Percentiles rank a stretch among this genome's conserved stretches.
phyloP scores from a whole-genome alignment of 805 yeast genomes.

The Candida pini region DNA sequence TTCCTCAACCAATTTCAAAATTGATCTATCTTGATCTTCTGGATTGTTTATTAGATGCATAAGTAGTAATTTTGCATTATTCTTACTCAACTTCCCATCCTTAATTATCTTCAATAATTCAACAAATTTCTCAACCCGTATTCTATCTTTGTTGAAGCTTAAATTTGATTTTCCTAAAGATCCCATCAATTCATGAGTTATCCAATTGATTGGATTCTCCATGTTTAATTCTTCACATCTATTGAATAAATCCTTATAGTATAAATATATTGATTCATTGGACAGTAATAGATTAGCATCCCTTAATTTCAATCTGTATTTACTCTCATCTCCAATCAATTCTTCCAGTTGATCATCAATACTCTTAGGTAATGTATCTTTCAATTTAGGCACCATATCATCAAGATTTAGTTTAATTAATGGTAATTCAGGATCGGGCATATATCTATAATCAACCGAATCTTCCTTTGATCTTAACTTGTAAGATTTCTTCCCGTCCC shows the following conservation, averaged over 20 bases:
- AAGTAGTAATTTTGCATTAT: slow-evolving; percentile 63
- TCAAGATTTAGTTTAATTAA: slow-evolving; percentile 39
- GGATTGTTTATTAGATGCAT: slow-evolving; percentile 52
- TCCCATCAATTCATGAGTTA: slow-evolving; percentile 77
- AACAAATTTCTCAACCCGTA: slow-evolving; percentile 41
- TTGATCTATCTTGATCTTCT: slow-evolving; percentile 28
- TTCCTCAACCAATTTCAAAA: slow-evolving; percentile 46
- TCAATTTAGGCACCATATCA: slow-evolving; percentile 37
- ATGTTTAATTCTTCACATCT: slow-evolving; percentile 28
- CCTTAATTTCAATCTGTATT: slow-evolving; percentile 56
- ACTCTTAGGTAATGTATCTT: slow-evolving; percentile 42
- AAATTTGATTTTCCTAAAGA: slow-evolving; percentile 47
- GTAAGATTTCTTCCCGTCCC: slow-evolving; percentile 75
- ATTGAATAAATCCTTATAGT: slow-evolving; percentile 43
- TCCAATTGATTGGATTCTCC: slow-evolving; percentile 61
- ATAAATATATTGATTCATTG: slow-evolving; percentile 42
- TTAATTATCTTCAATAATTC: slow-evolving; percentile 51
- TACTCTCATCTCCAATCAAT: slow-evolving; percentile 34
- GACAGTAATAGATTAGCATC: slow-evolving; percentile 70
- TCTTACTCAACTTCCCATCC: slow-evolving; percentile 44
- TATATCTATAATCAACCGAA: slow-evolving; percentile 81
- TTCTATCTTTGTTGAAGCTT: slow-evolving; percentile 25
- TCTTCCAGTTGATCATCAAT: slow-evolving; percentile 54
- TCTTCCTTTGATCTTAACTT: slow-evolving; percentile 72
- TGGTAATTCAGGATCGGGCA: slow-evolving; percentile 92